phyloP scores from a whole-genome alignment of 2,329 filamentous ascomycete genomes.

The Phaeosphaeriaceae sp. region DNA sequence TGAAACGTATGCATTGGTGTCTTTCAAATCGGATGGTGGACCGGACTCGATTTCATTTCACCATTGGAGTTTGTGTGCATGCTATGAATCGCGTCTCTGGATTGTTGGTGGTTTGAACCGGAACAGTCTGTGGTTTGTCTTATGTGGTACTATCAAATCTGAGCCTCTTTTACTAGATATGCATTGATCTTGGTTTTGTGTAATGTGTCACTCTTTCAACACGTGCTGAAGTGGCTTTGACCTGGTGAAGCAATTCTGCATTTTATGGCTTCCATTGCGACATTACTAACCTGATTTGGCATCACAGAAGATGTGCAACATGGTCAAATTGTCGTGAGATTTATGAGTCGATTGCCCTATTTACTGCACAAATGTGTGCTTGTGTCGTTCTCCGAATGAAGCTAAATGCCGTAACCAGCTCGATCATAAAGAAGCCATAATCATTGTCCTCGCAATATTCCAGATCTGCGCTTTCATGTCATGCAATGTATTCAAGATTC shows the following conservation, averaged over 20 bases:
- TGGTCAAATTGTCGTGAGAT: background rate
- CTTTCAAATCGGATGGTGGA: slow-evolving; percentile 47
- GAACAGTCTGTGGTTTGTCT: slow-evolving; percentile 47
- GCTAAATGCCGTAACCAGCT: background rate
- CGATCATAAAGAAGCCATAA: background rate
- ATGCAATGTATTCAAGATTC: background rate
- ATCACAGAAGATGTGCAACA: background rate
- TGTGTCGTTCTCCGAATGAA: background rate
- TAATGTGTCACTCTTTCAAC: background rate
- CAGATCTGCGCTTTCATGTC: background rate
- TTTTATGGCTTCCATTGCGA: too few relatives aligned
- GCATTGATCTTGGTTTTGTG: background rate
- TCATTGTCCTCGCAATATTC: background rate
- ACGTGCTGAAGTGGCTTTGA: background rate
- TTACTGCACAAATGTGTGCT: background rate
- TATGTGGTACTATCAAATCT: slow-evolving; percentile 49
- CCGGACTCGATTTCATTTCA: slow-evolving; percentile 42
- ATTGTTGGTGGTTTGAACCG: slow-evolving; percentile 40
- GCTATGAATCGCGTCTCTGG: slow-evolving; percentile 44
- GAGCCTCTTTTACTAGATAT: slow-evolving; percentile 42
- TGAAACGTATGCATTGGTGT: slow-evolving; percentile 45
- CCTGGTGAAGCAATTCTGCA: too few relatives aligned
- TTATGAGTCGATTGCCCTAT: slow-evolving; percentile 4
- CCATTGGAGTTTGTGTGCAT: slow-evolving; percentile 48
- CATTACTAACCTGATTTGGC: background rate